Evolutionary conservation across 768 basidiomycete species (phyloP).

Genomic region (Boletellus sp.): DNA sequence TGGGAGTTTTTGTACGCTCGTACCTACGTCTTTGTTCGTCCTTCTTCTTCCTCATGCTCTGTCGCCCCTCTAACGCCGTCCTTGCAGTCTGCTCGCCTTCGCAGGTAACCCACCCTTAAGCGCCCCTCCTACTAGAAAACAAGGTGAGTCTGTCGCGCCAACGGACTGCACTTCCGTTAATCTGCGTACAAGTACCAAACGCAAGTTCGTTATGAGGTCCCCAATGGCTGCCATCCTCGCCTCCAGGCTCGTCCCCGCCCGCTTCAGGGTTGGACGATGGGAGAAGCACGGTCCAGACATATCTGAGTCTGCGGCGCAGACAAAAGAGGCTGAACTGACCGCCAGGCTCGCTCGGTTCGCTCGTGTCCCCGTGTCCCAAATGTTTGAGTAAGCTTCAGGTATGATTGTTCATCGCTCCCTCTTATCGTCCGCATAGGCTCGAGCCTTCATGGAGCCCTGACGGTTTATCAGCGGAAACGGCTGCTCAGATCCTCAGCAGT

Average conservation of each 20-base stretch:
- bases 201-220: constrained; percentile 21
- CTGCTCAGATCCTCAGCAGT: constrained; percentile 14
- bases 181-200: constrained; percentile 8
- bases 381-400: constrained; percentile 23
- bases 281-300: constrained; percentile 27
- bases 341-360: constrained; percentile 27
- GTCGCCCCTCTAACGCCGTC: constrained; percentile 7
- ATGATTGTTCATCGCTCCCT: neutral
- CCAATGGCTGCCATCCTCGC: constrained; percentile 18
- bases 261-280: constrained; percentile 13
- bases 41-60: neutral
- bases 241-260: constrained; percentile 21
- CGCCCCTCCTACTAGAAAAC: constrained; percentile 7
- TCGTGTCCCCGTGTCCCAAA: constrained; percentile 16
- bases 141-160: constrained; percentile 10
- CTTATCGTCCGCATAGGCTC: constrained; percentile 15
- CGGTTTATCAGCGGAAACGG: constrained; percentile 23
- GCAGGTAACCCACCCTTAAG: constrained; percentile 31
- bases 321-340: constrained; percentile 22
- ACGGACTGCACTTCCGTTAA: neutral
- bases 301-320: constrained; percentile 8
- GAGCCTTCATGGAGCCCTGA: constrained; percentile 24
- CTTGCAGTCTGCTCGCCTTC: constrained; percentile 22
- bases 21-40: constrained; percentile 29
- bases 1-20: constrained; percentile 30